Evolutionary conservation across 2,329 filamentous ascomycete genomes (phyloP).

Genomic region (Penicillium psychrosexuale): DNA sequence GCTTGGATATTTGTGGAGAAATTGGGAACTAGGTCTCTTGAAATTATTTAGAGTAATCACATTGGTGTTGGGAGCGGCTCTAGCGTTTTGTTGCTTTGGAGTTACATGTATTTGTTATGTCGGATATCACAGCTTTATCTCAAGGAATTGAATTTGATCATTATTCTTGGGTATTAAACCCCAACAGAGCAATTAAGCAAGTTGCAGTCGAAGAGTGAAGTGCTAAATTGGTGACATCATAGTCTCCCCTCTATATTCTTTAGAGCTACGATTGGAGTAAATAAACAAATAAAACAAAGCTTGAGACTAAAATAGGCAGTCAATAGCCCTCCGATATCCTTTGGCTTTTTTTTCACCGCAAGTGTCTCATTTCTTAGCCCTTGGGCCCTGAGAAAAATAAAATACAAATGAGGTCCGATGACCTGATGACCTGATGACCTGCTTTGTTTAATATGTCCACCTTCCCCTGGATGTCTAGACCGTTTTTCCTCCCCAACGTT

Average conservation of each 20-base stretch:
- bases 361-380: conserved; percentile 9
- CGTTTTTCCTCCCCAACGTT: not conserved
- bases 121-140: no score
- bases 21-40: no score
- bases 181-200: no score
- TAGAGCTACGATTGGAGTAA: not conserved
- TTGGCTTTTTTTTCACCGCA: conserved; percentile 10
- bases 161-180: no score
- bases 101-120: no score
- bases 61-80: no score
- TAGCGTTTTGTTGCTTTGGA: no score
- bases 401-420: not conserved
- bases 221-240: not conserved
- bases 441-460: not conserved
- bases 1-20: no score
- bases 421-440: not conserved
- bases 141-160: no score
- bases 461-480: not conserved
- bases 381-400: not conserved
- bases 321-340: not conserved
- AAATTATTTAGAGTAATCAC: no score
- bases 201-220: no score
- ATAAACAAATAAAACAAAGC: not conserved
- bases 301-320: not conserved
- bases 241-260: not conserved